phyloP scores from a whole-genome alignment of 352 stramenopile genomes.

The Blastocystis sp. region DNA sequence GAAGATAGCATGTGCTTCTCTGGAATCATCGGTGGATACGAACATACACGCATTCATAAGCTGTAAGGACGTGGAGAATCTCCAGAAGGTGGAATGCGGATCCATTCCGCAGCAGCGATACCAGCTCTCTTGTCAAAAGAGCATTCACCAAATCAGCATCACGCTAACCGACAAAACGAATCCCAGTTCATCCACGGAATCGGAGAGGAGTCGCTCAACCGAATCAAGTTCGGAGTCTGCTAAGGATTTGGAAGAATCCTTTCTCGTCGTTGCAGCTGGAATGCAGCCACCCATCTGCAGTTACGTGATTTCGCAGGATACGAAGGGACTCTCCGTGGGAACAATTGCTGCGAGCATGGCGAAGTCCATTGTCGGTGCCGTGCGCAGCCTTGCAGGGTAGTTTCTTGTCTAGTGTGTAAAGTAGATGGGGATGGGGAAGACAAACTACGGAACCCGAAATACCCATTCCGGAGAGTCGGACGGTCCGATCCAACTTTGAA shows the following conservation, averaged over 20 bases:
- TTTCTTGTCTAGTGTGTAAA: background rate
- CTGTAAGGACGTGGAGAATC: background rate
- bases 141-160: background rate
- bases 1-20: background rate
- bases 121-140: background rate
- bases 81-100: slow-evolving; percentile 9
- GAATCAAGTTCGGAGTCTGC: background rate
- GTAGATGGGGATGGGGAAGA: background rate
- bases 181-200: background rate
- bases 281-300: background rate
- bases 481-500: background rate
- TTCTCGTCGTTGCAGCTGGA: background rate
- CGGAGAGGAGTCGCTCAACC: too few species aligned
- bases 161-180: background rate
- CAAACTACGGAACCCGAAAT: background rate
- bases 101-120: slow-evolving; percentile 28
- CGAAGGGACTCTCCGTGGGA: background rate
- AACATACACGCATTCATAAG: slow-evolving; percentile 38
- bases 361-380: background rate
- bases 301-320: background rate
- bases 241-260: background rate
- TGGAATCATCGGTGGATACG: background rate
- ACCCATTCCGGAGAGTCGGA: background rate
- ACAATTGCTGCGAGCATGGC: background rate
- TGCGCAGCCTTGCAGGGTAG: slow-evolving; percentile 10